These are phyloP conservation scores for Medicago truncatula DNA, from an alignment of 306 rosid species.

Conservation along the genomic window DNA sequence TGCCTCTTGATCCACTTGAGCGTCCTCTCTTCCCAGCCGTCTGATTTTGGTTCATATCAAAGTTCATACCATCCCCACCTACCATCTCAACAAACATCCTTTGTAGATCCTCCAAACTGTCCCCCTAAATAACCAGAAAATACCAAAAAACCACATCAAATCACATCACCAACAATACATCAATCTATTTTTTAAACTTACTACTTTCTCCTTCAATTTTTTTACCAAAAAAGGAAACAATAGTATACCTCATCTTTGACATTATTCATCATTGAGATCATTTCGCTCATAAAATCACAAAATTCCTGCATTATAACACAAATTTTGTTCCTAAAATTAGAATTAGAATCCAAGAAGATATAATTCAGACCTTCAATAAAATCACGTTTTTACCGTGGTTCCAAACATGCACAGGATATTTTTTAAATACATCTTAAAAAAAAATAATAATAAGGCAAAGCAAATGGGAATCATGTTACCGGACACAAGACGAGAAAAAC, in stretches of 20 bases:
- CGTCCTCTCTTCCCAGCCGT: conserved; percentile 67
- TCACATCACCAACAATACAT: neutral
- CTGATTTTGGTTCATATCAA: conserved; percentile 49
- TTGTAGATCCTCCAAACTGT: conserved; percentile 87
- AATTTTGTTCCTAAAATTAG: neutral
- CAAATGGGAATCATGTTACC: conserved; percentile 37
- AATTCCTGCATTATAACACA: conserved; percentile 62
- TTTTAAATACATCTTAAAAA: no score
- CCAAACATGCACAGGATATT: no score
- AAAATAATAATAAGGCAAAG: neutral
- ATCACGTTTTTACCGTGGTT: no score
- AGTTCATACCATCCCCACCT: conserved; percentile 63
- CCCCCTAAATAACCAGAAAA: conserved; percentile 50
- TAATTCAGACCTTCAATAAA: no score
- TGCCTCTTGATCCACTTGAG: conserved; percentile 45
- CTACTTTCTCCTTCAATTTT: neutral
- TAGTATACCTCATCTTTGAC: conserved; percentile 77
- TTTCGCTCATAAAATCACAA: conserved; percentile 90
- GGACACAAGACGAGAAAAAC: conserved; percentile 45
- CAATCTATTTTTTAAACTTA: no score
- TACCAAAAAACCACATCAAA: neutral
- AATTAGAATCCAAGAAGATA: neutral
- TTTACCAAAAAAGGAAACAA: neutral
- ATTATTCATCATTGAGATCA: conserved; percentile 89
- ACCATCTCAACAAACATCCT: conserved; percentile 89